These are phyloP conservation scores for Diophrys sp. DNA, from an alignment of 73 alveolate species.

Conservation along the genomic window DNA sequence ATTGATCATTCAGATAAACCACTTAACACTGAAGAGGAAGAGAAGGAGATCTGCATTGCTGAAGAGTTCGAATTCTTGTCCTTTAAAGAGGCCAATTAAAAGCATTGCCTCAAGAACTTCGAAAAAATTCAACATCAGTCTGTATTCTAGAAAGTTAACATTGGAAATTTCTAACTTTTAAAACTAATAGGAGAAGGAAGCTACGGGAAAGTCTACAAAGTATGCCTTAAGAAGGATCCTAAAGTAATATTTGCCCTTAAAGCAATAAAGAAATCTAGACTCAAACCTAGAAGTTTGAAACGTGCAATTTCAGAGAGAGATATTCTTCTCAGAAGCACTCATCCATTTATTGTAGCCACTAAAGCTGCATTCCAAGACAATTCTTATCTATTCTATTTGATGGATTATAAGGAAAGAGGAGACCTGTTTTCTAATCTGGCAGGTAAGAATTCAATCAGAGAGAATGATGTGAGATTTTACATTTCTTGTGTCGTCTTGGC, in stretches of 20 bases:
- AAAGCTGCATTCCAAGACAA: conserved; percentile 58
- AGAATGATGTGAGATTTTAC: conserved; percentile 53
- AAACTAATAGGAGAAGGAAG: not conserved
- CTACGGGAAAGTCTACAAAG: not conserved
- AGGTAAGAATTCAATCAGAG: conserved; percentile 46
- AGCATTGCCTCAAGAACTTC: too few species aligned
- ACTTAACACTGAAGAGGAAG: too few species aligned
- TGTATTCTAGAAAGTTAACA: not conserved
- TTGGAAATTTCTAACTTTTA: not conserved
- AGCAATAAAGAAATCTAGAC: not conserved
- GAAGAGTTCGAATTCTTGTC: too few species aligned
- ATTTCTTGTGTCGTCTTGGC: conserved; percentile 48
- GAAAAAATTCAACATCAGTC: too few species aligned
- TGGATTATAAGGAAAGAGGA: conserved; percentile 63
- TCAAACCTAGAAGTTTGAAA: not conserved
- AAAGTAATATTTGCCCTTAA: not conserved
- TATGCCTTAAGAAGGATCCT: not conserved
- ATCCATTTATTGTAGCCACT: conserved; percentile 53
- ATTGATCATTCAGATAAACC: too few species aligned
- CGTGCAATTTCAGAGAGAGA: not conserved
- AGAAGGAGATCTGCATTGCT: too few species aligned
- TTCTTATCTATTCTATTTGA: conserved; percentile 42
- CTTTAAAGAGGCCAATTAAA: too few species aligned
- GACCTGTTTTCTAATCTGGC: conserved; percentile 59
- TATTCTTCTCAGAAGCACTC: not conserved